A percentile compares a stretch with the other conserved stretches of the same genome.
These are phyloP conservation scores for Cercospora sp. DNA, from an alignment of 2,329 filamentous ascomycete species.

Conservation along the genomic window DNA sequence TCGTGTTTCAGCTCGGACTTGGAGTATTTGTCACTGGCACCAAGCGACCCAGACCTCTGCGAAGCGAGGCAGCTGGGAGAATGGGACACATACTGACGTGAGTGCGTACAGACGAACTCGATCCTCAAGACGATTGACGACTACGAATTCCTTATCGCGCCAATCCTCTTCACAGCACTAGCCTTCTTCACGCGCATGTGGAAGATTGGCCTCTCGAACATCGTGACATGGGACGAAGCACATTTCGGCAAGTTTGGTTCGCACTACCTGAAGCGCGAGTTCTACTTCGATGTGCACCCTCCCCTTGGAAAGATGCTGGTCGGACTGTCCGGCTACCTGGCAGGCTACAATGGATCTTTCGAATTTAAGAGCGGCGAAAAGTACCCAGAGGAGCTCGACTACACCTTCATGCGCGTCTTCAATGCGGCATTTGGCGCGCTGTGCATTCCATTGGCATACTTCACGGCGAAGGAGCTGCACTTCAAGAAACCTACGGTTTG, in stretches of 20 bases:
- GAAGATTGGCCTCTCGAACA: constrained; percentile 67
- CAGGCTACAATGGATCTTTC: constrained; percentile 97
- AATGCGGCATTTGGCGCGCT: constrained; percentile 92
- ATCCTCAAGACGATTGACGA: constrained; percentile 63
- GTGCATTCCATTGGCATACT: constrained; percentile 92
- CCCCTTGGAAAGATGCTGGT: constrained; percentile 98
- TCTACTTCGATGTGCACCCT: constrained; percentile 97
- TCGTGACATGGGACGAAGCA: constrained; percentile 75
- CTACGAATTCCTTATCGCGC: constrained; percentile 64
- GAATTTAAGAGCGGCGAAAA: constrained; percentile 98
- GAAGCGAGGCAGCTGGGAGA: constrained; percentile 7
- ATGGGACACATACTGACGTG: background rate
- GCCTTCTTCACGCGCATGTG: constrained; percentile 68
- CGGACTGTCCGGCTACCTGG: constrained; percentile 90
- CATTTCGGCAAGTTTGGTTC: constrained; percentile 97
- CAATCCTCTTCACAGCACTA: constrained; percentile 62
- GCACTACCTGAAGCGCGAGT: constrained; percentile 98
- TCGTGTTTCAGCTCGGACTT: background rate
- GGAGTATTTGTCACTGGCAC: background rate
- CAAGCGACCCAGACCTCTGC: background rate
- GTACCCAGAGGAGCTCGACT: constrained; percentile 91
- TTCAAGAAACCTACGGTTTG: constrained; percentile 85
- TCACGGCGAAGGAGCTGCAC: constrained; percentile 85
- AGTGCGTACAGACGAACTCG: constrained; percentile 47
- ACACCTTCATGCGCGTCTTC: constrained; percentile 98